Conservation (phyloP, 2,329 filamentous ascomycete genomes). For the Chaetothyriales sp. region DNA sequence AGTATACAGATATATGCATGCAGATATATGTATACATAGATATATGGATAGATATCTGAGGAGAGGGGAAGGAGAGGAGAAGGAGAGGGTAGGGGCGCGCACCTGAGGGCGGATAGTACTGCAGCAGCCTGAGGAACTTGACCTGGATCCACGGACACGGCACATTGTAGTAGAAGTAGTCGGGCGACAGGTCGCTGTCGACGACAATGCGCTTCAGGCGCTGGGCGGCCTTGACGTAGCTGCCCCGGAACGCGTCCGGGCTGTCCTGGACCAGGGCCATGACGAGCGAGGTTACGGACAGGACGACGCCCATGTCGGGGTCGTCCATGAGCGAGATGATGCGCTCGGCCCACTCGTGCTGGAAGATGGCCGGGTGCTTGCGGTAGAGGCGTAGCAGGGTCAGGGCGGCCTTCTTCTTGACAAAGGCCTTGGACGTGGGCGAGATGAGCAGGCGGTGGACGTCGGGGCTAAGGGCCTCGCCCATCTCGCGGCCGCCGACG, state of each 20-base stretch:
- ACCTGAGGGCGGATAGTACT: conserved; percentile 94
- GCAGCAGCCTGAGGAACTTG: conserved; percentile 77
- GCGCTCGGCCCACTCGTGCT: conserved; percentile 91
- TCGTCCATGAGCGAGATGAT: conserved; percentile 99
- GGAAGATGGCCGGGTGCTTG: conserved; percentile 85
- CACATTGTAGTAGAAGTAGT: conserved; percentile 99
- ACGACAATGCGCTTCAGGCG: conserved; percentile 80
- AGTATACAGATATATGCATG: no score
- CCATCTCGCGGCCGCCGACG: conserved; percentile 92
- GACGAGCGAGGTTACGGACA: conserved; percentile 89
- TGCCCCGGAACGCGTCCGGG: conserved; percentile 83
- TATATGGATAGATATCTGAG: no score
- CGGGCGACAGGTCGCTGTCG: conserved; percentile 73
- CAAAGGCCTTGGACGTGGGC: conserved; percentile 87
- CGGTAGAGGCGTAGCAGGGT: conserved; percentile 87
- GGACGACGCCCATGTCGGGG: conserved; percentile 76
- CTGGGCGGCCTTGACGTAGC: conserved; percentile 85
- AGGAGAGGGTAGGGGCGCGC: conserved; percentile 21
- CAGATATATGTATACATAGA: no score
- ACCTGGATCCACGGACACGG: conserved; percentile 97
- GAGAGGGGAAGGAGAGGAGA: neutral
- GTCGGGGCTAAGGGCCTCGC: conserved; percentile 79
- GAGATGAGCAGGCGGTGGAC: conserved; percentile 90
- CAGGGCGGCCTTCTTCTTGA: conserved; percentile 96
- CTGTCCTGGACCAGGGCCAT: conserved; percentile 92